phyloP scores from a whole-genome alignment of 192 early-diverging fungal species.

The Linnemannia elongata region DNA sequence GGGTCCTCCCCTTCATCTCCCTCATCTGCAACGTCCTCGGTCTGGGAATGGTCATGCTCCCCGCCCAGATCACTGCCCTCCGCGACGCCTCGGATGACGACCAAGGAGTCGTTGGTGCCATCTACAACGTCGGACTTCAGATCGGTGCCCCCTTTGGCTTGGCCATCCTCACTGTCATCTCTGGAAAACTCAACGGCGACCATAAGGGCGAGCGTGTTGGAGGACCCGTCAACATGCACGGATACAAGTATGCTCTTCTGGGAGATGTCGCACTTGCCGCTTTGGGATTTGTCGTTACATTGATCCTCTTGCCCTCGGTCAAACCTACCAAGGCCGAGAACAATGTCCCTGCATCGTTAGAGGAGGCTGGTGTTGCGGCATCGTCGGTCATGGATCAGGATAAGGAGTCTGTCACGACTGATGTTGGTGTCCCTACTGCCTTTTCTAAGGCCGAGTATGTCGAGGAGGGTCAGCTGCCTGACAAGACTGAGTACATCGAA shows the following conservation, averaged over 20 bases:
- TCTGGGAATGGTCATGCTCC: constrained; percentile 45
- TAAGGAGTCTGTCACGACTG: neutral
- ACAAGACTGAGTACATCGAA: neutral
- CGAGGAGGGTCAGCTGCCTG: neutral
- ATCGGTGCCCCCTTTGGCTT: constrained; percentile 56
- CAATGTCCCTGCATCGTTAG: neutral
- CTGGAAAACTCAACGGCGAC: constrained; percentile 48
- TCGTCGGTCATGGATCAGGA: neutral
- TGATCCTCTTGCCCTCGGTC: constrained; percentile 43
- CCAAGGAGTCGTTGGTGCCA: constrained; percentile 54
- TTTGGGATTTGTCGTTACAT: constrained; percentile 28
- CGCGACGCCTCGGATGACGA: constrained; percentile 50
- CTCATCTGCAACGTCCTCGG: constrained; percentile 50
- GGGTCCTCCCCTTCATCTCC: constrained; percentile 37
- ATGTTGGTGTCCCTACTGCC: neutral
- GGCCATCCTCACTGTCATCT: constrained; percentile 56
- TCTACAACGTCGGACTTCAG: constrained; percentile 57
- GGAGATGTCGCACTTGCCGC: constrained; percentile 25
- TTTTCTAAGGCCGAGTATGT: neutral
- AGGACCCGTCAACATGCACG: constrained; percentile 34
- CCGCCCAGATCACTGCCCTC: constrained; percentile 50
- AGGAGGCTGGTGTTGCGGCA: constrained; percentile 35
- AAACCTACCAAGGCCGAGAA: constrained; percentile 15
- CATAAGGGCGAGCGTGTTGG: neutral
- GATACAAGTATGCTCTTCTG: constrained; percentile 45